phyloP scores from a whole-genome alignment of 1,284 basidiomycete species.

The Neolentinus lepideus region DNA sequence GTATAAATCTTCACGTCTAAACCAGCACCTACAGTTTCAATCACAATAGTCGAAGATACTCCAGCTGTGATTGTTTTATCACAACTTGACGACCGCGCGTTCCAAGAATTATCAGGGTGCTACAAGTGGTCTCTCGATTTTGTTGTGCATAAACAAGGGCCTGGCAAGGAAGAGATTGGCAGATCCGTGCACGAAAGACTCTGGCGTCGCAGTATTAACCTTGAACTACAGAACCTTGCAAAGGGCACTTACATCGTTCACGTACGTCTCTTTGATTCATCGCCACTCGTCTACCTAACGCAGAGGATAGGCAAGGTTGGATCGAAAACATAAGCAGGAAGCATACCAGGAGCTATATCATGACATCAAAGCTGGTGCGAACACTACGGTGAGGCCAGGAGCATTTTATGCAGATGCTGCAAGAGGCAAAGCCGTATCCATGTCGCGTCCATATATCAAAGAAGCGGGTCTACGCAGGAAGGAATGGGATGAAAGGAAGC shows the following conservation, averaged over 20 bases:
- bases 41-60: slow-evolving; percentile 30
- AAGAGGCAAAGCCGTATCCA: background rate
- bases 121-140: slow-evolving; percentile 37
- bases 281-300: background rate
- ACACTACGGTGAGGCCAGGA: background rate
- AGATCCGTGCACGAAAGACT: slow-evolving; percentile 27
- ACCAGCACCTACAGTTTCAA: slow-evolving; percentile 26
- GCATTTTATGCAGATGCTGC: background rate
- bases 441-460: background rate
- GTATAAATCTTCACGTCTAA: background rate
- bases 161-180: slow-evolving; percentile 27
- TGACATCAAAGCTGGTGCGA: background rate
- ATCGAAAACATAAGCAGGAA: background rate
- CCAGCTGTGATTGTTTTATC: slow-evolving; percentile 39
- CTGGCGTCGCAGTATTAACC: slow-evolving; percentile 31
- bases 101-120: slow-evolving; percentile 26
- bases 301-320: background rate
- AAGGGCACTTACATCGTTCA: slow-evolving; percentile 47
- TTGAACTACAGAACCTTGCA: slow-evolving; percentile 30
- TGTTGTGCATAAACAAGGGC: slow-evolving; percentile 31
- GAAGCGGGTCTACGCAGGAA: background rate
- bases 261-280: slow-evolving; percentile 23
- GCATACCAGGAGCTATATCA: background rate
- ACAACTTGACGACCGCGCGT: slow-evolving; percentile 39
- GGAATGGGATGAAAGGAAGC: slow-evolving; percentile 1